Conservation (phyloP, 495 filamentous ascomycete species). For the Niebla homalea region DNA sequence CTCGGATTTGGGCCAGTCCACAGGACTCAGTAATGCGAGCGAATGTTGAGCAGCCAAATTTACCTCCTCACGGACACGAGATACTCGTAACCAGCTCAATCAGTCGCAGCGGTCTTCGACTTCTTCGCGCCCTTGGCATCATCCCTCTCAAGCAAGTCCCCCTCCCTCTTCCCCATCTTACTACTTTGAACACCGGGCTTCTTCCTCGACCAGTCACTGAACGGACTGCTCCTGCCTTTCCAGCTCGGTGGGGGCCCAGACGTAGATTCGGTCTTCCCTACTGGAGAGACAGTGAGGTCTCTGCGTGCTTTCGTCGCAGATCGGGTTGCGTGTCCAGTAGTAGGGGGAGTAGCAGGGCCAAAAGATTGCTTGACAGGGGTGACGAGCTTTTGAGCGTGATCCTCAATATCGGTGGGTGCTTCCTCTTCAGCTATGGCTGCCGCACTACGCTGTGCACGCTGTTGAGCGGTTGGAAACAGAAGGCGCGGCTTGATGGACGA, state of each 20-base stretch:
- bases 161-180: conserved; percentile 31
- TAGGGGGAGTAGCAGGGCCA: conserved; percentile 42
- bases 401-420: conserved; percentile 44
- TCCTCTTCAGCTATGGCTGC: conserved; percentile 40
- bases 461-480: conserved; percentile 53
- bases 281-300: neutral
- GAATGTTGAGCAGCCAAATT: too few species aligned
- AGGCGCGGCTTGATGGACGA: conserved; percentile 70
- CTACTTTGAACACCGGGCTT: conserved; percentile 29
- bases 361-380: conserved; percentile 40
- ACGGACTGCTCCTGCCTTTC: conserved; percentile 42
- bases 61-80: neutral
- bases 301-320: conserved; percentile 18
- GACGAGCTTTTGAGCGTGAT: conserved; percentile 25
- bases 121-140: conserved; percentile 19
- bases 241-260: conserved; percentile 19
- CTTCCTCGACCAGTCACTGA: conserved; percentile 49
- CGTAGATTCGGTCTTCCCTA: conserved; percentile 11
- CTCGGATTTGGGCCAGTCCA: too few species aligned
- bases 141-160: conserved; percentile 22
- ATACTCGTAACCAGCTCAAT: neutral
- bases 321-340: conserved; percentile 39
- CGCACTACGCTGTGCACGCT: conserved; percentile 21
- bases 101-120: neutral
- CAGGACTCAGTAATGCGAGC: too few species aligned